phyloP scores from a whole-genome alignment of 805 yeast species.

The Komagataella kurtzmanii region DNA sequence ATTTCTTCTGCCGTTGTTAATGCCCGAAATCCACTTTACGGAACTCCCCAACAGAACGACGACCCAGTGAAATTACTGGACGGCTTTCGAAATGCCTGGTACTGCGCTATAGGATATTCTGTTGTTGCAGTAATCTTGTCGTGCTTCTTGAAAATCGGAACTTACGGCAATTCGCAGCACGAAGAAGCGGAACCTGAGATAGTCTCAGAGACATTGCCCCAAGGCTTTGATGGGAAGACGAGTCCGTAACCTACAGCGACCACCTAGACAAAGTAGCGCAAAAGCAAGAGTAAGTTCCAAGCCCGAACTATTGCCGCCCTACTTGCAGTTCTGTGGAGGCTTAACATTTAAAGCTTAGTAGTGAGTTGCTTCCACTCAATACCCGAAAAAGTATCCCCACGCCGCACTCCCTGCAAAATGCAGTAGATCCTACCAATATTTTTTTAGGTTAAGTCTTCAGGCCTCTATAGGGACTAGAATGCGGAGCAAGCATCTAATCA shows the following conservation, averaged over 20 bases:
- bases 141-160: constrained; percentile 18
- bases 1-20: constrained; percentile 24
- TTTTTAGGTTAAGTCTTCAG: background rate
- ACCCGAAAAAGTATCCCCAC: background rate
- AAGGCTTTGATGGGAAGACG: background rate
- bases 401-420: background rate
- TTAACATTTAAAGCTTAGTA: background rate
- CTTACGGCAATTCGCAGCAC: constrained; percentile 6
- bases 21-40: constrained; percentile 18
- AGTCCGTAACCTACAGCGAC: background rate
- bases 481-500: background rate
- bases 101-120: constrained; percentile 22
- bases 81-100: constrained; percentile 22
- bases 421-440: background rate
- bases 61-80: constrained; percentile 14
- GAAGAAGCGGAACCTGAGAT: background rate
- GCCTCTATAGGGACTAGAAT: background rate
- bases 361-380: background rate
- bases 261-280: background rate
- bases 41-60: constrained; percentile 11
- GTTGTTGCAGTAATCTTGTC: constrained; percentile 13
- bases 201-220: background rate
- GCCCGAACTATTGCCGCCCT: background rate
- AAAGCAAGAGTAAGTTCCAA: background rate
- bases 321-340: background rate